phyloP scores from a whole-genome alignment of 192 early-diverging fungal genomes.

The Pilobolus umbonatus region DNA sequence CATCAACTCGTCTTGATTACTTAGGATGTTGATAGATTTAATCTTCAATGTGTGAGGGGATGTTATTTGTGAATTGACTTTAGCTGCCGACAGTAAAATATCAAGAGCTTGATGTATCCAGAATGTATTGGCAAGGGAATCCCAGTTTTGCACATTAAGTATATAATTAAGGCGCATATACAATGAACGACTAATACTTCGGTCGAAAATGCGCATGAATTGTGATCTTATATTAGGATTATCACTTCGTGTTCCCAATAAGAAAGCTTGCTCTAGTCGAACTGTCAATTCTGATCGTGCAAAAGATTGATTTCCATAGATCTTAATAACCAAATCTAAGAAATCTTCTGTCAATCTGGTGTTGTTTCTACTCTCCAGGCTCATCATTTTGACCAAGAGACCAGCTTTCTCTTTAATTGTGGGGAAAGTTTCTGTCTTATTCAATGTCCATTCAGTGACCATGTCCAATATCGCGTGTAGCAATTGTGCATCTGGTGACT shows the following conservation, averaged over 20 bases:
- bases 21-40: slow-evolving; percentile 32
- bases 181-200: slow-evolving; percentile 67
- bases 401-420: slow-evolving; percentile 96
- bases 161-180: slow-evolving; percentile 81
- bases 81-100: slow-evolving; percentile 70
- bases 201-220: slow-evolving; percentile 80
- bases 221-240: slow-evolving; percentile 75
- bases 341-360: slow-evolving; percentile 75
- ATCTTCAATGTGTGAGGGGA: slow-evolving; percentile 41
- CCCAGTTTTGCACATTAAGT: slow-evolving; percentile 94
- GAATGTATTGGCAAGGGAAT: slow-evolving; percentile 74
- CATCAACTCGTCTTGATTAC: background rate
- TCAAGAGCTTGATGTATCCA: slow-evolving; percentile 94
- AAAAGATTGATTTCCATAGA: slow-evolving; percentile 82
- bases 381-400: slow-evolving; percentile 90
- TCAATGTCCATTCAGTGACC: slow-evolving; percentile 83
- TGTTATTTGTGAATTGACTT: slow-evolving; percentile 33
- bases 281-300: slow-evolving; percentile 89
- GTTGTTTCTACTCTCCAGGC: slow-evolving; percentile 68
- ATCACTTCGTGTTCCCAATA: slow-evolving; percentile 79
- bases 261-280: slow-evolving; percentile 89
- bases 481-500: slow-evolving; percentile 70
- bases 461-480: slow-evolving; percentile 75
- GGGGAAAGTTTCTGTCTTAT: slow-evolving; percentile 80
- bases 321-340: slow-evolving; percentile 83